These are phyloP conservation scores for Sideroxylon spinosum DNA, from an alignment of 179 eudicot species.

Conservation along the genomic window DNA sequence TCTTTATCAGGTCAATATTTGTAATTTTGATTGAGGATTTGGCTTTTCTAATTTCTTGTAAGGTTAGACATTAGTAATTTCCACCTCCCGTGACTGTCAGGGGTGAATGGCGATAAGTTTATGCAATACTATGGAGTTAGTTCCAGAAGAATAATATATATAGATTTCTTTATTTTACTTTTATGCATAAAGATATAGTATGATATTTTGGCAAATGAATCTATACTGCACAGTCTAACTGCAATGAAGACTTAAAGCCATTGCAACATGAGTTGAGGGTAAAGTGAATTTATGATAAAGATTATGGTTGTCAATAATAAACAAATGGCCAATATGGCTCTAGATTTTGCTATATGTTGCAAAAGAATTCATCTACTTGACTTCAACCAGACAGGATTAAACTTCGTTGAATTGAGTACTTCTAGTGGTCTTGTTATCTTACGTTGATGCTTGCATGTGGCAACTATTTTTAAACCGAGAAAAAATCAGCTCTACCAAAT, in stretches of 20 bases:
- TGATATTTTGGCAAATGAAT: not conserved
- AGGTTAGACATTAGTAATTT: not conserved
- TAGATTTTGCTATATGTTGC: not conserved
- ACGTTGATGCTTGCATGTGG: not conserved
- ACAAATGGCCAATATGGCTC: not conserved
- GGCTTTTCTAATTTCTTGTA: not conserved
- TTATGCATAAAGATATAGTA: not conserved
- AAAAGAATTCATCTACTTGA: conserved; percentile 6
- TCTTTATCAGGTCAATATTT: not conserved
- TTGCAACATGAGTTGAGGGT: not conserved
- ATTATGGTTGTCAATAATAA: not conserved
- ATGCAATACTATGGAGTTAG: not conserved
- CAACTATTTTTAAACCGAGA: not conserved
- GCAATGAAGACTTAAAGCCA: not conserved
- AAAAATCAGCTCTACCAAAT: not conserved
- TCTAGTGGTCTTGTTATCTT: not conserved
- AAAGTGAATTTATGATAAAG: not conserved
- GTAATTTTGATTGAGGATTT: not conserved
- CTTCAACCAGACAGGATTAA: not conserved
- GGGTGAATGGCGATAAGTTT: not conserved
- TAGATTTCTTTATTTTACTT: not conserved
- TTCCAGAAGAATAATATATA: not conserved
- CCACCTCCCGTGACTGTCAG: not conserved
- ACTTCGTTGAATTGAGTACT: not conserved
- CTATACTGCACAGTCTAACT: not conserved